These are phyloP conservation scores for Yamadazyma songkhlaensis DNA, from an alignment of 1,139 yeast species.

Conservation along the genomic window DNA sequence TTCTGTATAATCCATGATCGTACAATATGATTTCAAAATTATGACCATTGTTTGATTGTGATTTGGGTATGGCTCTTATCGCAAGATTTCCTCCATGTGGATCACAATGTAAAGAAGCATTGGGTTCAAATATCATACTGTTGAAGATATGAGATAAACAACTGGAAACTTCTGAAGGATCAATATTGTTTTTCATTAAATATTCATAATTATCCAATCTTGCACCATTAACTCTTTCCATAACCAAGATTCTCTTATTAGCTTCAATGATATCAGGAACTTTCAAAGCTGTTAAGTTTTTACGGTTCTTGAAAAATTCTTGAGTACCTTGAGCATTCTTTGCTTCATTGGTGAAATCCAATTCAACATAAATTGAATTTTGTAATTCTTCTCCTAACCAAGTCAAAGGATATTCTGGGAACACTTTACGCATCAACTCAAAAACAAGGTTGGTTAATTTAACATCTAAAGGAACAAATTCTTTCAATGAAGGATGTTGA, in stretches of 20 bases:
- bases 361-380: slow-evolving; percentile 79
- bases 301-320: slow-evolving; percentile 57
- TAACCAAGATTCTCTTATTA: slow-evolving; percentile 66
- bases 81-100: slow-evolving; percentile 98
- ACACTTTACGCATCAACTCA: slow-evolving; percentile 66
- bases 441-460: slow-evolving; percentile 76
- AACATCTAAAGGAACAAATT: slow-evolving; percentile 89
- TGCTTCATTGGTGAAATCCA: slow-evolving; percentile 87
- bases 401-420: slow-evolving; percentile 89
- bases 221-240: slow-evolving; percentile 86
- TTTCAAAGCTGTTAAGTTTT: slow-evolving; percentile 66
- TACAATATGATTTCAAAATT: slow-evolving; percentile 90
- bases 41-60: slow-evolving; percentile 40
- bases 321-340: slow-evolving; percentile 70
- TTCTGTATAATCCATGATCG: slow-evolving; percentile 92
- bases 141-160: slow-evolving; percentile 90
- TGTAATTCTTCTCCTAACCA: slow-evolving; percentile 96
- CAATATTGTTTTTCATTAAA: slow-evolving; percentile 59
- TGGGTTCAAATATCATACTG: slow-evolving; percentile 92
- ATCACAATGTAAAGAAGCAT: slow-evolving; percentile 91
- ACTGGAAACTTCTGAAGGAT: slow-evolving; percentile 73
- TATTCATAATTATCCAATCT: slow-evolving; percentile 75
- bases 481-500: slow-evolving; percentile 86
- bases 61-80: slow-evolving; percentile 46
- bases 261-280: slow-evolving; percentile 75